These are phyloP conservation scores for Hericium erinaceus DNA, from an alignment of 768 basidiomycete species.

Conservation along the genomic window DNA sequence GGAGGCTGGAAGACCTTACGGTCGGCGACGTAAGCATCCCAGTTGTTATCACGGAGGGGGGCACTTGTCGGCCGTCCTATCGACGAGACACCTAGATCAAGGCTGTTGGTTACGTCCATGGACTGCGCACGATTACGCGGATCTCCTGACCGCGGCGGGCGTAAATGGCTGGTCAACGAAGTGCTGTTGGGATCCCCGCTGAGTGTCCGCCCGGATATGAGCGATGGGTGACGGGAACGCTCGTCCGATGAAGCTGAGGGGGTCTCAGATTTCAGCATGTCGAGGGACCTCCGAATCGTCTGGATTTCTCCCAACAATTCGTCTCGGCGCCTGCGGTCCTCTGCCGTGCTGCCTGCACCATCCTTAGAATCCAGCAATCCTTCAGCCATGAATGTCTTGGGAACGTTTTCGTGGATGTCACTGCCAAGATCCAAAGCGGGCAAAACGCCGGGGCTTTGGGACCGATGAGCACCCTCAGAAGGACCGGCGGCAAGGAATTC, in stretches of 20 bases:
- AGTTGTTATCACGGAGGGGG: slow-evolving; percentile 69
- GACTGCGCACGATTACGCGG: slow-evolving; percentile 64
- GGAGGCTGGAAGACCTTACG: slow-evolving; percentile 81
- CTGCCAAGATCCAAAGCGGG: slow-evolving; percentile 69
- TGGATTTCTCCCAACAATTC: slow-evolving; percentile 70
- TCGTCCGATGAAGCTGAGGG: slow-evolving; percentile 39
- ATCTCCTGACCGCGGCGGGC: slow-evolving; percentile 60
- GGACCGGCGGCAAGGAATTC: slow-evolving; percentile 61
- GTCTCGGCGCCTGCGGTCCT: slow-evolving; percentile 59
- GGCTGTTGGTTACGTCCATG: slow-evolving; percentile 52
- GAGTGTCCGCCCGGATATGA: slow-evolving; percentile 58
- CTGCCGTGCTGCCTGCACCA: slow-evolving; percentile 20
- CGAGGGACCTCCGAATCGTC: slow-evolving; percentile 71
- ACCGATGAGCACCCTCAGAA: slow-evolving; percentile 50
- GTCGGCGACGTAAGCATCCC: slow-evolving; percentile 82
- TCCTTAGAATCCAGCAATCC: slow-evolving; percentile 22
- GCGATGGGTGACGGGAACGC: slow-evolving; percentile 51
- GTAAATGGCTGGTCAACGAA: slow-evolving; percentile 48
- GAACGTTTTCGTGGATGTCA: slow-evolving; percentile 69
- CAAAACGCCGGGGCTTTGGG: slow-evolving; percentile 47
- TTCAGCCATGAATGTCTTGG: slow-evolving; percentile 50
- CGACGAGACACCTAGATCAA: slow-evolving; percentile 36
- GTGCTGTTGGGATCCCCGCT: slow-evolving; percentile 54
- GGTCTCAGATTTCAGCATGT: slow-evolving; percentile 62
- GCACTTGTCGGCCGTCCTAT: slow-evolving; percentile 65